Conservation (phyloP, 805 yeast species). For the Candida pseudoglaebosa region DNA sequence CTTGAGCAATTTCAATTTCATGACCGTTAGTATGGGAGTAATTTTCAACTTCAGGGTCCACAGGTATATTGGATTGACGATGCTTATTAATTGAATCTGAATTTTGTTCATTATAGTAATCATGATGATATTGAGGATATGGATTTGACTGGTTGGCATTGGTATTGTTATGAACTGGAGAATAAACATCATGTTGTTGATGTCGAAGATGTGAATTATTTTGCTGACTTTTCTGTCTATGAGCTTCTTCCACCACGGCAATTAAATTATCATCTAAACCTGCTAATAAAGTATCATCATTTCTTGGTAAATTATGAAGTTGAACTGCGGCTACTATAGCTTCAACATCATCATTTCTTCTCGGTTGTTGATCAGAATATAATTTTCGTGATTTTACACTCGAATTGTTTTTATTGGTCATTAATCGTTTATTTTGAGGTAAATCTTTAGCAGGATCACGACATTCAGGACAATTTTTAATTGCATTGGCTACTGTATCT, state of each 20-base stretch:
- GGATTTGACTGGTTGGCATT: constrained; percentile 1
- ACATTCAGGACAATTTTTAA: constrained; percentile 73
- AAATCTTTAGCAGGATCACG: constrained; percentile 39
- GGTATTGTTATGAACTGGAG: background rate
- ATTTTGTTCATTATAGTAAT: constrained; percentile 6
- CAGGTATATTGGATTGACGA: constrained; percentile 36
- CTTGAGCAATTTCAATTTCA: constrained; percentile 64
- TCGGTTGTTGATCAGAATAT: constrained; percentile 7
- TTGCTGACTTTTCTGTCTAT: constrained; percentile 30
- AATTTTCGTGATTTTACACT: constrained; percentile 1
- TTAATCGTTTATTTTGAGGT: constrained; percentile 12
- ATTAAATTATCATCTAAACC: constrained; percentile 45
- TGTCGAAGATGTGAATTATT: constrained; percentile 23
- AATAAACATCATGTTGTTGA: constrained; percentile 25
- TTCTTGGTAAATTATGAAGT: constrained; percentile 22
- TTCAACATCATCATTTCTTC: constrained; percentile 24
- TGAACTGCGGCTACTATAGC: constrained; percentile 31
- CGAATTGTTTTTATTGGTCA: constrained; percentile 15
- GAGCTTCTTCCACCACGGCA: constrained; percentile 61
- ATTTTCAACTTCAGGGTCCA: constrained; percentile 56
- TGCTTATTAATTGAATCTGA: constrained; percentile 5
- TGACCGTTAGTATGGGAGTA: constrained; percentile 41
- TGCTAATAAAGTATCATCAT: constrained; percentile 31
- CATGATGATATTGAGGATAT: constrained; percentile 8
- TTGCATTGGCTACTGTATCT: constrained; percentile 77